phyloP scores from a whole-genome alignment of 2,329 filamentous ascomycete species.

The Neofusicoccum sp. region DNA sequence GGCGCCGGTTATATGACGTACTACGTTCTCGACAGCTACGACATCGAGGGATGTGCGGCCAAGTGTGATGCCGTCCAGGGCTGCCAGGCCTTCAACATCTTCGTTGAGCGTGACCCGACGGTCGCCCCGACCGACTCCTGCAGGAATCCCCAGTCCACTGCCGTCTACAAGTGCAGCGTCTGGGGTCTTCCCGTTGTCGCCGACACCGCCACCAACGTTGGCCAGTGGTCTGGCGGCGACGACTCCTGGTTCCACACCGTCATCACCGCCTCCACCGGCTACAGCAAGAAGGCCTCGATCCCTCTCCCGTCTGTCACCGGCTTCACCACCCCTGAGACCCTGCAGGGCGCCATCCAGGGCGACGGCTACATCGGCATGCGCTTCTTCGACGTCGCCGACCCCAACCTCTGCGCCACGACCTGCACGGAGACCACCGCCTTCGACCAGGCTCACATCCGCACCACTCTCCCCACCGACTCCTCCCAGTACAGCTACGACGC shows the following conservation, averaged over 20 bases:
- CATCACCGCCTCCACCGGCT: conserved; percentile 24
- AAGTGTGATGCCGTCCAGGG: conserved; percentile 15
- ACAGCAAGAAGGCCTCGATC: conserved; percentile 11
- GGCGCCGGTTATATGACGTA: conserved; percentile 21
- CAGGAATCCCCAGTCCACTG: conserved; percentile 19
- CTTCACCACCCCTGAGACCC: background rate
- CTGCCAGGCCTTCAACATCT: conserved; percentile 26
- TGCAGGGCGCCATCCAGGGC: background rate
- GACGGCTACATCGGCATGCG: background rate
- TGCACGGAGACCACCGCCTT: conserved; percentile 27
- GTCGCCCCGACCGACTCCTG: conserved; percentile 11
- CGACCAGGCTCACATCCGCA: conserved; percentile 23
- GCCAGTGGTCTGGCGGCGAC: conserved; percentile 22
- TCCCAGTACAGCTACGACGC: conserved; percentile 21
- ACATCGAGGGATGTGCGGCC: conserved; percentile 18
- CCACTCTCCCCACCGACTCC: background rate
- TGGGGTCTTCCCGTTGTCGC: conserved; percentile 28
- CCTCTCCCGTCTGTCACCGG: background rate
- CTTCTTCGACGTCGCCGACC: background rate
- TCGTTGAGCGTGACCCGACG: conserved; percentile 23
- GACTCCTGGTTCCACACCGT: conserved; percentile 21
- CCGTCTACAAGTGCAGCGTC: conserved; percentile 30
- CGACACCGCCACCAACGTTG: conserved; percentile 26
- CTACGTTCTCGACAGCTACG: conserved; percentile 18
- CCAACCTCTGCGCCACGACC: conserved; percentile 22